Base-by-base conservation (phyloP, 2,329 filamentous ascomycete species). In the Furcasterigmium furcatum region DNA sequence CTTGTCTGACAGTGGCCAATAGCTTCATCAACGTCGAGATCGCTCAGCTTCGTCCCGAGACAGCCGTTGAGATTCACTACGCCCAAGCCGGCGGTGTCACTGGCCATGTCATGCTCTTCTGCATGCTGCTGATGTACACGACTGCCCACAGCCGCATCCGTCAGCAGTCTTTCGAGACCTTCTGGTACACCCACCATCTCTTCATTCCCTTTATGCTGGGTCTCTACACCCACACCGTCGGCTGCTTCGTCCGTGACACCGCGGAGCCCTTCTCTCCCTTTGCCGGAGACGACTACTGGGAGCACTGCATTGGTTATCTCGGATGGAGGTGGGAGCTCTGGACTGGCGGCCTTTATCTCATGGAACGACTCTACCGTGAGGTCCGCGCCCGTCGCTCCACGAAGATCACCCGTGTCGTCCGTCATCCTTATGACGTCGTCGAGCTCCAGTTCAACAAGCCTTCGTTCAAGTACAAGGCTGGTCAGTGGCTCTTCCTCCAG, bases 151-250 rank as follows among this genome's bases (percentile, higher is more conserved):
- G 87, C 58, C 87, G 89, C 55, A 97, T 99, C 54, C 87, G 94
- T 45, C 92, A 97, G 64, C 94, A 99, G 64, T 95, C 90, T 0
- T 99, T 91, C 62, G 94, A 99, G 71, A 95, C 92, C 0, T 99
- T 99, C 65, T 99, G 94, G 94, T 99, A 99, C 70, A 96, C 91
- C 1, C 94, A 99, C 68, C 94, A 99, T 60, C 80, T 99, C n/a
- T 97, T 97, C 60, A 87, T 99, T 49, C 92, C 94, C 2, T 99
- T 99, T 67, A 71, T 97, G 60, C 77, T 99, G 38, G 92, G 82
- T 38, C 83, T 99, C 55, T 99, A 97, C 68, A 97, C 92, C 12
- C 94, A 99, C 66, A 92, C 94, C 2, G 89, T 88, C 8, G 91
- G 91, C 48, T 99, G 94, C 70, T 99, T 99, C 71, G 94, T 99